Conservation (phyloP, 2,329 filamentous ascomycete genomes). For the Fusarium multiceps region DNA sequence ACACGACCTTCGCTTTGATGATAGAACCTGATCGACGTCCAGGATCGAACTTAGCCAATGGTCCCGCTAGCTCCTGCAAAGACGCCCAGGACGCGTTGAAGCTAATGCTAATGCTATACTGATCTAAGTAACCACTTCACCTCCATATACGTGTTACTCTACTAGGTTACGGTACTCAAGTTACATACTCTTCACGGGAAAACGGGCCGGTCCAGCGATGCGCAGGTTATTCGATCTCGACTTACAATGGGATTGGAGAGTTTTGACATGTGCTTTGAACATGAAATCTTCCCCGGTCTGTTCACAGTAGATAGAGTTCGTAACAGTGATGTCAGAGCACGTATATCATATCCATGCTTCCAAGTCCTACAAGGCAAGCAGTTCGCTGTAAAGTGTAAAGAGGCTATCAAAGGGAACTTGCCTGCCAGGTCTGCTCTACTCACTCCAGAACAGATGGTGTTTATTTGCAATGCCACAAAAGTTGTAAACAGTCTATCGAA, state of each 20-base stretch:
- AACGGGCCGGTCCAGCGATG: constrained; percentile 11
- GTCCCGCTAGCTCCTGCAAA: constrained; percentile 5
- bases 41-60: constrained; percentile 14
- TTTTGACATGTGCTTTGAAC: neutral
- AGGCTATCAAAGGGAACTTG: neutral
- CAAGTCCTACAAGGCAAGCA: neutral
- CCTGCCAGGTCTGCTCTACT: constrained; percentile 10
- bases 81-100: neutral
- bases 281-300: neutral
- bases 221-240: neutral
- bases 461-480: neutral
- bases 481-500: constrained; percentile 26
- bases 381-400: neutral
- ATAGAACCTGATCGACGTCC: constrained; percentile 24
- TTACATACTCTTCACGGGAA: constrained; percentile 1
- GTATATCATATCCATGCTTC: neutral
- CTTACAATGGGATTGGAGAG: neutral
- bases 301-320: neutral
- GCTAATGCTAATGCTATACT: neutral
- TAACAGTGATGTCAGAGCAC: neutral
- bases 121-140: neutral
- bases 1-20: neutral
- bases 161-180: neutral
- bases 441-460: neutral
- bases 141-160: neutral